Percentiles rank a stretch among this genome's conserved stretches.
These are phyloP conservation scores for Xylaria sp. DNA, from an alignment of 2,329 filamentous ascomycete species.

Conservation along the genomic window DNA sequence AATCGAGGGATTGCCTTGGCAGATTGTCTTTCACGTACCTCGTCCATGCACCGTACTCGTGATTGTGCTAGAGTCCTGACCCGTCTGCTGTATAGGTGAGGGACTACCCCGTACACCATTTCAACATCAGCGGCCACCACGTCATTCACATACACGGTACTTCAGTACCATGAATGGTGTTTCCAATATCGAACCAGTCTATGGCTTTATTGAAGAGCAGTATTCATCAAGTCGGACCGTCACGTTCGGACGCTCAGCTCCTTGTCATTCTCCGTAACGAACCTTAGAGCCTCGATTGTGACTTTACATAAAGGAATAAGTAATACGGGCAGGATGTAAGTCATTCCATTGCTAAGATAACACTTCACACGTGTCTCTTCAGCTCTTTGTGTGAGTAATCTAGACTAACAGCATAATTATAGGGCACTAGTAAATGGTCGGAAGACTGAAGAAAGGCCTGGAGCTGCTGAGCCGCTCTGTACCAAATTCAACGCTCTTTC, in stretches of 20 bases:
- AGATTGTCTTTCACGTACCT: no score
- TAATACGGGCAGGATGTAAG: background rate
- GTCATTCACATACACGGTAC: background rate
- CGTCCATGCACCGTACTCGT: background rate
- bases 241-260: background rate
- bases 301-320: background rate
- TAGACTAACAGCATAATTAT: background rate
- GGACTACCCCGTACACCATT: background rate
- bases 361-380: no score
- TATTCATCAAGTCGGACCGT: background rate
- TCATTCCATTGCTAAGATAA: background rate
- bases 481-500: no score
- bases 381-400: background rate
- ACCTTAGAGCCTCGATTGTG: background rate
- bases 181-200: background rate
- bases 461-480: background rate
- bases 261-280: background rate
- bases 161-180: no score
- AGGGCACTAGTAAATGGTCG: background rate
- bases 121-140: background rate
- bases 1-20: background rate
- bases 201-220: conserved; percentile 7
- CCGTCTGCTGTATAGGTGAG: background rate
- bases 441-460: background rate
- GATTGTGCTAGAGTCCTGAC: background rate